phyloP scores from a whole-genome alignment of 176 grass and related monocot genomes.

The Triticum dicoccoides region DNA sequence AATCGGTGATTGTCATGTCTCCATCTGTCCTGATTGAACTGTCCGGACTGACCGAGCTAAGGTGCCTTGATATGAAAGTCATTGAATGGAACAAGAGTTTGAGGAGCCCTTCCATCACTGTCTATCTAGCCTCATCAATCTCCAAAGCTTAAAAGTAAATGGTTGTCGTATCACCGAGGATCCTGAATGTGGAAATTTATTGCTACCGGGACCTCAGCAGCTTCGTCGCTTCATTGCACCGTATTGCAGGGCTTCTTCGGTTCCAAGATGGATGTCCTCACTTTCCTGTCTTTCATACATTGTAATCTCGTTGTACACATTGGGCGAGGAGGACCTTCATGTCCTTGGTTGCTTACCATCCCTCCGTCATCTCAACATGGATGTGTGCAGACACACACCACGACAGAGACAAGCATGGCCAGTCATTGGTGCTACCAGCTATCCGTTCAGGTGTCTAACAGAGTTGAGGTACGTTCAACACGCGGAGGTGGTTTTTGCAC shows the following conservation, averaged over 20 bases:
- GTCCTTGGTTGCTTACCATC: no score
- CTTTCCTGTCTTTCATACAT: background rate
- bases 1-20: background rate
- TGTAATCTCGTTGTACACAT: background rate
- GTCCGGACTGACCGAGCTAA: background rate
- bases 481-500: background rate
- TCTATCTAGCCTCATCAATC: background rate
- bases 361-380: no score
- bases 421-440: no score
- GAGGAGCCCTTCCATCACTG: background rate
- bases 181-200: background rate
- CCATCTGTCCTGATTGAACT: background rate
- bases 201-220: background rate
- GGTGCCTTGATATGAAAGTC: background rate
- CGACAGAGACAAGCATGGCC: no score
- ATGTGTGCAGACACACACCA: no score
- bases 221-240: background rate
- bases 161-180: background rate
- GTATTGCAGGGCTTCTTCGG: background rate
- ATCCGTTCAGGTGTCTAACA: no score
- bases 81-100: background rate
- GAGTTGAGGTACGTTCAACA: no score
- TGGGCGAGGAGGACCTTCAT: background rate
- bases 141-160: background rate
- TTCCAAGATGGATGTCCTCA: constrained; percentile 25